Percentiles rank a stretch among this genome's conserved stretches.
phyloP scores from a whole-genome alignment of 1,139 yeast species.

The Meyerozyma carpophila region DNA sequence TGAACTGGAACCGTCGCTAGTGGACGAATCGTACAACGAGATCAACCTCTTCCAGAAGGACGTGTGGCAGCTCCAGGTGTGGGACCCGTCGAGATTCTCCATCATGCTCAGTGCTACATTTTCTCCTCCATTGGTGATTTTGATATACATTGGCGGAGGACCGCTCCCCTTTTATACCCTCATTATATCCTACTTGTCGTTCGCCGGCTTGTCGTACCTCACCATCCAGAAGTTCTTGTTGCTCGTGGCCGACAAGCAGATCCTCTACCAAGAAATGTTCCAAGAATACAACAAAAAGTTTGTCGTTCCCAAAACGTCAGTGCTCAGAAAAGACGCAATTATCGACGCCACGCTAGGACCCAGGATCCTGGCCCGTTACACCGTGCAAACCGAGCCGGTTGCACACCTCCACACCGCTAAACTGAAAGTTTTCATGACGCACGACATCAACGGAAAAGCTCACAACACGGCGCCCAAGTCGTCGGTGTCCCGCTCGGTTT shows the following conservation, averaged over 20 bases:
- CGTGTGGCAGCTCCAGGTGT: conserved; percentile 48
- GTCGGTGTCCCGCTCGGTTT: conserved; percentile 1
- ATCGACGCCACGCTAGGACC: conserved; percentile 56
- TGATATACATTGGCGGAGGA: conserved; percentile 24
- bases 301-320: conserved; percentile 56
- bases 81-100: conserved; percentile 21
- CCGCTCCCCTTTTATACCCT: conserved; percentile 29
- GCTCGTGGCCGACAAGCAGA: conserved; percentile 53
- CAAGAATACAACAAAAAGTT: conserved; percentile 61
- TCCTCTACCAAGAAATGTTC: conserved; percentile 56
- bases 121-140: conserved; percentile 49
- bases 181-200: conserved; percentile 29
- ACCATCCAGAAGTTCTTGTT: conserved; percentile 41
- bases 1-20: background rate
- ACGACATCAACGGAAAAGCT: conserved; percentile 38
- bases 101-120: conserved; percentile 38
- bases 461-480: conserved; percentile 3
- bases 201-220: conserved; percentile 31
- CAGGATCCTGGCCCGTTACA: conserved; percentile 16
- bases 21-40: conserved; percentile 7
- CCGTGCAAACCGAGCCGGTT: conserved; percentile 24
- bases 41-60: conserved; percentile 18
- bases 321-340: conserved; percentile 54
- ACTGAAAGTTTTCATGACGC: conserved; percentile 42
- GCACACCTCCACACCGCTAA: conserved; percentile 27